Evolutionary conservation across 2,329 filamentous ascomycete species (phyloP).

Genomic region (Rhytidhysteron rufulum): DNA sequence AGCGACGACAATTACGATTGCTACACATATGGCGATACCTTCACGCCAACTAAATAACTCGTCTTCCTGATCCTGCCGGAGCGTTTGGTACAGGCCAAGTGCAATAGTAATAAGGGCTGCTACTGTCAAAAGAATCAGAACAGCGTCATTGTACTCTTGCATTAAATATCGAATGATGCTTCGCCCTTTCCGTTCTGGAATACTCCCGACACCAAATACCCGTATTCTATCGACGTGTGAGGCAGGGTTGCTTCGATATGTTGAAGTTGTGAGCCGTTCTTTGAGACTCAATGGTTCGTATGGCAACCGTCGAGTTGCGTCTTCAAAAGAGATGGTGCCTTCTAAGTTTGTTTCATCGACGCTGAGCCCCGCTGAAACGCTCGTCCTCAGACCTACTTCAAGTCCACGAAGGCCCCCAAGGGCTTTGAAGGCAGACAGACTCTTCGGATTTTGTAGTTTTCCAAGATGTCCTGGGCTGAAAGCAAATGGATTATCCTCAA

Average conservation of each 20-base stretch:
- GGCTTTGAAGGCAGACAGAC: slow-evolving; percentile 67
- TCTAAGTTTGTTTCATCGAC: slow-evolving; percentile 64
- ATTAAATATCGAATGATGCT: not conserved
- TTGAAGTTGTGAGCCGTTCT: slow-evolving; percentile 4
- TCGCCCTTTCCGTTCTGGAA: not conserved
- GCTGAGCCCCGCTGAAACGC: slow-evolving; percentile 63
- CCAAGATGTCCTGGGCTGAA: slow-evolving; percentile 77
- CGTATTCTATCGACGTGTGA: not conserved
- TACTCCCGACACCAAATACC: not conserved
- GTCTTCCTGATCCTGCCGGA: not conserved
- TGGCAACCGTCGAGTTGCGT: slow-evolving; percentile 44
- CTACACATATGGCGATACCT: not conserved
- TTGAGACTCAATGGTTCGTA: slow-evolving; percentile 17
- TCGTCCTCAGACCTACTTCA: slow-evolving; percentile 68
- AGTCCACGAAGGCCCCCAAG: slow-evolving; percentile 69
- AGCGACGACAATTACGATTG: not conserved
- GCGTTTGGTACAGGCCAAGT: not conserved
- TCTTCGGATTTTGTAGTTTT: slow-evolving; percentile 79
- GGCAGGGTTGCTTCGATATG: slow-evolving; percentile 16
- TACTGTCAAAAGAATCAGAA: not conserved
- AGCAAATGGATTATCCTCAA: slow-evolving; percentile 74
- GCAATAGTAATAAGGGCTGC: not conserved
- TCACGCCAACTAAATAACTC: not conserved
- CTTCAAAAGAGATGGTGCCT: slow-evolving; percentile 65
- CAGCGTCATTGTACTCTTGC: not conserved